Evolutionary conservation across 768 basidiomycete species (phyloP).

Genomic region (Leccinum obscurum): DNA sequence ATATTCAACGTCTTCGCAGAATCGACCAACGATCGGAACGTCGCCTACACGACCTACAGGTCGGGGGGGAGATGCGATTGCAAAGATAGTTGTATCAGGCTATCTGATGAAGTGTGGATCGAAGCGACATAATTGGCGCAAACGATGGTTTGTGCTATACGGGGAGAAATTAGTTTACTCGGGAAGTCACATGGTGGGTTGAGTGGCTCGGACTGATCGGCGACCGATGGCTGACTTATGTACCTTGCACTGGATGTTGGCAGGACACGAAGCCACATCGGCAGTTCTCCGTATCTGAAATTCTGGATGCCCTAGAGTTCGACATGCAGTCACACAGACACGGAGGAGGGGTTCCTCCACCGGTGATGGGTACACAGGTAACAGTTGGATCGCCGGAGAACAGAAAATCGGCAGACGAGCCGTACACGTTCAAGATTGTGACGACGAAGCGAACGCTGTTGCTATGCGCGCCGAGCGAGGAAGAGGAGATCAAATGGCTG

Average conservation of each 20-base stretch:
- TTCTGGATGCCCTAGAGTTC: conserved; percentile 92
- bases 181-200: conserved; percentile 90
- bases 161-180: conserved; percentile 86
- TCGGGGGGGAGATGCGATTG: conserved; percentile 51
- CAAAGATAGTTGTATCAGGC: conserved; percentile 78
- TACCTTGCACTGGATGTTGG: conserved; percentile 11
- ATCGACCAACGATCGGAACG: conserved; percentile 37
- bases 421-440: conserved; percentile 90
- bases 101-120: conserved; percentile 97
- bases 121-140: conserved; percentile 92
- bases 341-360: conserved; percentile 37
- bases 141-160: conserved; percentile 95
- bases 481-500: conserved; percentile 98
- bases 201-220: conserved; percentile 13
- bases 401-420: conserved; percentile 44
- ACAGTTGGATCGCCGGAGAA: conserved; percentile 39
- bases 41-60: conserved; percentile 46
- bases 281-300: conserved; percentile 77
- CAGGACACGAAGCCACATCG: conserved; percentile 92
- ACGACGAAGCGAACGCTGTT: conserved; percentile 89
- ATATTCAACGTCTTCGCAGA: conserved; percentile 47
- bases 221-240: conserved; percentile 8
- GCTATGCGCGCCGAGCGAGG: conserved; percentile 92
- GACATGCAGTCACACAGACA: conserved; percentile 59
- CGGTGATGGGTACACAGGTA: conserved; percentile 32